phyloP scores from a whole-genome alignment of 768 basidiomycete species.

The Mycena epipterygia region DNA sequence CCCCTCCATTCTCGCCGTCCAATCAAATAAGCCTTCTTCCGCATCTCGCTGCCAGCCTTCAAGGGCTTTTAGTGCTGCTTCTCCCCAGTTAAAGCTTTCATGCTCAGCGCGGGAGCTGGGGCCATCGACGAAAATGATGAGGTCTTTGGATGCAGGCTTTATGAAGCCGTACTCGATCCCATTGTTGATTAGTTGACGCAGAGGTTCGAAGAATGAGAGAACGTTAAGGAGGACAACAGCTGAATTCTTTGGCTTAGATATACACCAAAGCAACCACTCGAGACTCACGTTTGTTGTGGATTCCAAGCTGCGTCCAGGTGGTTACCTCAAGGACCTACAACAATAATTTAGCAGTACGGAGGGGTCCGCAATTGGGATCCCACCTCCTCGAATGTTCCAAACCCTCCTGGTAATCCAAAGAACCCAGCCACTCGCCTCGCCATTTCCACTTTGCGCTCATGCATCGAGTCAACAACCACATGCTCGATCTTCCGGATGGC shows the following conservation, averaged over 20 bases:
- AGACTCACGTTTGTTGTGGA: constrained; percentile 83
- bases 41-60: constrained; percentile 65
- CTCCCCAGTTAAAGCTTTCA: constrained; percentile 83
- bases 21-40: constrained; percentile 57
- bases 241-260: constrained; percentile 42
- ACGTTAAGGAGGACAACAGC: constrained; percentile 93
- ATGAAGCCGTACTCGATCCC: constrained; percentile 85
- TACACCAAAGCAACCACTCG: not conserved
- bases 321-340: constrained; percentile 87
- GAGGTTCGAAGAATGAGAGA: constrained; percentile 83
- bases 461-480: constrained; percentile 85
- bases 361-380: not conserved
- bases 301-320: constrained; percentile 94
- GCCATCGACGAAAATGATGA: constrained; percentile 85
- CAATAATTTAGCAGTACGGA: not conserved
- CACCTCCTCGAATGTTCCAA: constrained; percentile 96
- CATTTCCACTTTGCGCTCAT: constrained; percentile 93
- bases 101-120: constrained; percentile 67
- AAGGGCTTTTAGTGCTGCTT: constrained; percentile 73
- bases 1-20: constrained; percentile 59
- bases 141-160: constrained; percentile 64
- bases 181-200: constrained; percentile 80
- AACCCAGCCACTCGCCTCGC: constrained; percentile 85
- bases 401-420: constrained; percentile 92
- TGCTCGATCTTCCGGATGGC: constrained; percentile 21